Evolutionary conservation across 192 early-diverging fungal species (phyloP).

Genomic region (Umbelopsis sp.): DNA sequence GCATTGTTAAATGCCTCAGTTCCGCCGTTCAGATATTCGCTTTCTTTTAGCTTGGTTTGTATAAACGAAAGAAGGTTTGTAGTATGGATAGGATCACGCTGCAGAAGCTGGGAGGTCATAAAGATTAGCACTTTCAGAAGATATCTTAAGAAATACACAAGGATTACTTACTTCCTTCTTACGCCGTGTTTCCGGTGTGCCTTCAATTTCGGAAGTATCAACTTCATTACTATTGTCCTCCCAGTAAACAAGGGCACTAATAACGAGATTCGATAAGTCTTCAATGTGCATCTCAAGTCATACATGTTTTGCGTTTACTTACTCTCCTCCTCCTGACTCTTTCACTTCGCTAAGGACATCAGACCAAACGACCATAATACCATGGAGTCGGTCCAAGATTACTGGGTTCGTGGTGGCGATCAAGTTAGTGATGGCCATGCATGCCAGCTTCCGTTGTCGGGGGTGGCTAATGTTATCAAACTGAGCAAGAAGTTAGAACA

Average conservation of each 20-base stretch:
- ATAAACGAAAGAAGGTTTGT: conserved; percentile 56
- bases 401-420: conserved; percentile 50
- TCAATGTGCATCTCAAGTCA: neutral
- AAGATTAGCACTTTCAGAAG: neutral
- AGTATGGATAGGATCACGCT: conserved; percentile 62
- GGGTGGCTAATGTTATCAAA: conserved; percentile 78
- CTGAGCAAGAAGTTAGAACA: conserved; percentile 39
- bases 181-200: conserved; percentile 55
- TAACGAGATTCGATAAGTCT: conserved; percentile 20
- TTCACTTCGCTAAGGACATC: conserved; percentile 66
- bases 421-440: conserved; percentile 64
- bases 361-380: conserved; percentile 60
- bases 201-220: conserved; percentile 48
- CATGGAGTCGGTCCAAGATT: conserved; percentile 50
- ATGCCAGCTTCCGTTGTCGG: conserved; percentile 66
- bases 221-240: conserved; percentile 46
- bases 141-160: conserved; percentile 11
- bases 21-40: conserved; percentile 54
- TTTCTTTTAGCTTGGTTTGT: conserved; percentile 50
- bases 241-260: conserved; percentile 59
- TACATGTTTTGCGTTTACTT: conserved; percentile 22
- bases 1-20: conserved; percentile 40
- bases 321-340: conserved; percentile 64
- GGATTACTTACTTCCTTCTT: conserved; percentile 37
- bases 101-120: conserved; percentile 40